These are phyloP conservation scores for Fusarium sp. DNA, from an alignment of 2,329 filamentous ascomycete species.

Conservation along the genomic window DNA sequence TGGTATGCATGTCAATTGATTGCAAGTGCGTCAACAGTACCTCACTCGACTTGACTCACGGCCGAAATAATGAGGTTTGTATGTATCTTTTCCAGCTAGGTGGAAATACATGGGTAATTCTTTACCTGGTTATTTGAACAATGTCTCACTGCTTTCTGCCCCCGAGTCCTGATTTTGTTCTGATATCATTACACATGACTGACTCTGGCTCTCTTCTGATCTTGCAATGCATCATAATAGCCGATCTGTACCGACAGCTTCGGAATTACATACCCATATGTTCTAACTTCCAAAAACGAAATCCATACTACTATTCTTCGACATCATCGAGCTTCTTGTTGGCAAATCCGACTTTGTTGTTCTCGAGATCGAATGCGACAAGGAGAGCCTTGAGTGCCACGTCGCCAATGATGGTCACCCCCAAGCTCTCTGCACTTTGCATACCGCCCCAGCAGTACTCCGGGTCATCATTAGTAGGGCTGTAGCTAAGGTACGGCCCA, in stretches of 20 bases:
- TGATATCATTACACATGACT: slow-evolving; percentile 11
- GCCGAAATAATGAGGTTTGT: slow-evolving; percentile 22
- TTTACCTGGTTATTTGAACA: slow-evolving; percentile 8
- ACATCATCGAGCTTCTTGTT: slow-evolving; percentile 53
- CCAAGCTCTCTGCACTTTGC: slow-evolving; percentile 63
- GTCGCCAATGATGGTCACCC: slow-evolving; percentile 78
- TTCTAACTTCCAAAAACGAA: background rate
- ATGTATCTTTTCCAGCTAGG: slow-evolving; percentile 35
- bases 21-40: slow-evolving; percentile 24
- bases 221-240: slow-evolving; percentile 10
- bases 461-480: slow-evolving; percentile 58
- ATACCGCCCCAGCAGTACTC: slow-evolving; percentile 80
- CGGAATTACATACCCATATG: slow-evolving; percentile 11
- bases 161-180: background rate
- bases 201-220: slow-evolving; percentile 9
- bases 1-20: slow-evolving; percentile 24
- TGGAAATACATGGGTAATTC: slow-evolving; percentile 30
- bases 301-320: slow-evolving; percentile 11
- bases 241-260: slow-evolving; percentile 2
- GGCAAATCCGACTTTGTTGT: slow-evolving; percentile 55
- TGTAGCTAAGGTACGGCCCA: slow-evolving; percentile 66
- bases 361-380: slow-evolving; percentile 73
- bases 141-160: background rate
- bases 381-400: slow-evolving; percentile 83
- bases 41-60: slow-evolving; percentile 19